These are phyloP conservation scores for Calonectria crousiana DNA, from an alignment of 2,329 filamentous ascomycete species.

Conservation along the genomic window DNA sequence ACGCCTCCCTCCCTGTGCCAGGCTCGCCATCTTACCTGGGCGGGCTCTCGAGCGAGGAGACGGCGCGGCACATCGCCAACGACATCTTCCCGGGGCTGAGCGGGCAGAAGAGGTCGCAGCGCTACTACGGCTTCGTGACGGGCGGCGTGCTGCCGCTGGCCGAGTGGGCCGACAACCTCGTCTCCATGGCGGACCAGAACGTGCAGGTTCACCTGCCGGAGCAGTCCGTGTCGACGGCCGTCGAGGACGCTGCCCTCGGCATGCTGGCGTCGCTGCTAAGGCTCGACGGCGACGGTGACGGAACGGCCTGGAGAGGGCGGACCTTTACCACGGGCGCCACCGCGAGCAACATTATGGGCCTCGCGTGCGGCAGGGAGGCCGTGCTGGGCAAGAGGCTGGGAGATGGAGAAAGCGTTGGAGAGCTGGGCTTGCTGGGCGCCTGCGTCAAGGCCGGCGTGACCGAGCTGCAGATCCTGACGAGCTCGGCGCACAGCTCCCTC, in stretches of 20 bases:
- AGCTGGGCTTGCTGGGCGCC: conserved; percentile 76
- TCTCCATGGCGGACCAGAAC: conserved; percentile 85
- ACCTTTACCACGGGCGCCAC: conserved; percentile 75
- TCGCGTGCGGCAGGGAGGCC: conserved; percentile 73
- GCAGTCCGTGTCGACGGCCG: conserved; percentile 79
- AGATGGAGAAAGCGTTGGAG: conserved; percentile 65
- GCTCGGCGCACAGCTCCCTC: conserved; percentile 85
- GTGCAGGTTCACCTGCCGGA: conserved; percentile 83
- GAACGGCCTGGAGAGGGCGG: conserved; percentile 67
- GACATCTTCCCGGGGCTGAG: conserved; percentile 73
- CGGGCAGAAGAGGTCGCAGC: conserved; percentile 70
- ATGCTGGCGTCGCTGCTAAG: conserved; percentile 77
- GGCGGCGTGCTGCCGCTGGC: conserved; percentile 85
- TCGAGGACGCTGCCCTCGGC: conserved; percentile 79
- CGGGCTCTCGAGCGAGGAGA: conserved; percentile 44
- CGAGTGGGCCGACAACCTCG: conserved; percentile 85
- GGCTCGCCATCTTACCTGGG: conserved; percentile 48
- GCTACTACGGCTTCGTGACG: conserved; percentile 92
- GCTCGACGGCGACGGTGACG: conserved; percentile 59
- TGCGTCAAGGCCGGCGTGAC: conserved; percentile 73
- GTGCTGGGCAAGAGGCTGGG: conserved; percentile 59
- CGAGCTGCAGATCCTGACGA: conserved; percentile 82
- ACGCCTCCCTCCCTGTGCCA: conserved; percentile 54
- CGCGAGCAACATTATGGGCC: conserved; percentile 84
- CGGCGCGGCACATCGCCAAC: conserved; percentile 56